Conservation (phyloP, 768 basidiomycete genomes). For the Auriscalpium microsporum region DNA sequence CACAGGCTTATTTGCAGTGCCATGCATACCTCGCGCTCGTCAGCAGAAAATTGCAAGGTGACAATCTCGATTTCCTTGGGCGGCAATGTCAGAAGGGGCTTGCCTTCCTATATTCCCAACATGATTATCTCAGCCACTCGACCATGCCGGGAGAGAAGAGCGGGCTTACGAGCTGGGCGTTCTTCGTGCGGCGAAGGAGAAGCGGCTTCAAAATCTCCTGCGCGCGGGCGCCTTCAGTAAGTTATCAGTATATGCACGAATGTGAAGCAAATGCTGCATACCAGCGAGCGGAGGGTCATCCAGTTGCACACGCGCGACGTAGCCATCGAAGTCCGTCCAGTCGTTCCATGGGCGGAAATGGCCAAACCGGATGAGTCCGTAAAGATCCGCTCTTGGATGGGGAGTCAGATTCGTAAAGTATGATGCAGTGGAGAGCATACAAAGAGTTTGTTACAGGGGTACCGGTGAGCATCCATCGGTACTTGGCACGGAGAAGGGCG, state of each 20-base stretch:
- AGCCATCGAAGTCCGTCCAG: slow-evolving; percentile 56
- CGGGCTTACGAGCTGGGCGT: slow-evolving; percentile 33
- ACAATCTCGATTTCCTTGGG: slow-evolving; percentile 52
- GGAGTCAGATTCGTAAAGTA: background rate
- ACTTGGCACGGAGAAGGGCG: slow-evolving; percentile 51
- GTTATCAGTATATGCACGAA: too few relatives aligned
- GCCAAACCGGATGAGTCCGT: slow-evolving; percentile 63
- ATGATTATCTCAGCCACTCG: too few relatives aligned
- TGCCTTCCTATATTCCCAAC: slow-evolving; percentile 38
- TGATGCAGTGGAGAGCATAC: slow-evolving; percentile 26
- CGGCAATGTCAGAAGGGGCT: slow-evolving; percentile 58
- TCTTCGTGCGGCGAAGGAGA: slow-evolving; percentile 67
- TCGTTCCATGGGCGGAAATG: slow-evolving; percentile 65
- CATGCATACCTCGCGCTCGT: slow-evolving; percentile 51
- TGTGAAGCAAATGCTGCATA: slow-evolving; percentile 4
- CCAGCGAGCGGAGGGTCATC: slow-evolving; percentile 56
- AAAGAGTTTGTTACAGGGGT: slow-evolving; percentile 68
- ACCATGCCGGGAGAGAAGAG: background rate
- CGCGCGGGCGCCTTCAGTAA: slow-evolving; percentile 39
- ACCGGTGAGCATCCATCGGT: slow-evolving; percentile 75
- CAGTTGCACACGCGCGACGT: slow-evolving; percentile 47
- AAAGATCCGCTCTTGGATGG: slow-evolving; percentile 46
- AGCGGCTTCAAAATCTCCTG: slow-evolving; percentile 60
- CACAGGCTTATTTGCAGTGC: too few relatives aligned
- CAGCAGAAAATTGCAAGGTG: slow-evolving; percentile 50